Base-by-base conservation (phyloP, 2,329 filamentous ascomycete species). In the Colletotrichum sidae region DNA sequence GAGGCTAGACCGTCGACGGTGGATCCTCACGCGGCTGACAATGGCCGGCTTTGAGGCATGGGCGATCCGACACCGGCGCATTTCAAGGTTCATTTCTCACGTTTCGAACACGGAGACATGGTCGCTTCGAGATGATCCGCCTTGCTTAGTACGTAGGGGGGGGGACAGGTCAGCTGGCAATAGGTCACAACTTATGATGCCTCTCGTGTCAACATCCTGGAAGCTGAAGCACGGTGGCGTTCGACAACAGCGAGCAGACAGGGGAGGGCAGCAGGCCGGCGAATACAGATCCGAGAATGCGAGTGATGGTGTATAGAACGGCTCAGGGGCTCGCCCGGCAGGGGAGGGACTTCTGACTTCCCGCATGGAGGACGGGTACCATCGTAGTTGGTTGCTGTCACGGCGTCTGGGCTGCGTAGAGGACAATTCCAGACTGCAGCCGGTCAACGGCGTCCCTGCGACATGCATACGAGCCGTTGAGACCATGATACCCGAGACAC, bases 271-370 rank as follows among this genome's bases (percentile, higher is more conserved):
- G 25, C 25, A 25, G 13, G 42, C 54, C 39, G 45, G 37, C 17
- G 17, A 50, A 50, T 50, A 13, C 37, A 51, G 55, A 58, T 50
- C 13, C 45, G 13, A 50, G n/a, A 13, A 35, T 7, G 55, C 46
- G 13, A 5, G 37, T 35, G 12, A 35, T 50, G 15, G 35, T 33
- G 15, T 12, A n/a, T 17, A 11, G 8, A 9, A 13, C n/a, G n/a
- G 34, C 10, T 47, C 54, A 47, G 54, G 34, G 54, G 44, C 35
- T 33, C 8, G 53, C 39, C 17, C 33, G 39, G 38, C 15, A 38
- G 38, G 38, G 9, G 9, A 9, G 42, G 37, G 37, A n/a, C 38
- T 17, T 12, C 15, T 12, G 17, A 42, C 34, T 17, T 47, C 35
- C 41, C 25, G 12, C 15, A 45, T n/a, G 33, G 38, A 44, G 37